phyloP scores from a whole-genome alignment of 164 flowering plant genomes.

The Hamamelis virginiana region DNA sequence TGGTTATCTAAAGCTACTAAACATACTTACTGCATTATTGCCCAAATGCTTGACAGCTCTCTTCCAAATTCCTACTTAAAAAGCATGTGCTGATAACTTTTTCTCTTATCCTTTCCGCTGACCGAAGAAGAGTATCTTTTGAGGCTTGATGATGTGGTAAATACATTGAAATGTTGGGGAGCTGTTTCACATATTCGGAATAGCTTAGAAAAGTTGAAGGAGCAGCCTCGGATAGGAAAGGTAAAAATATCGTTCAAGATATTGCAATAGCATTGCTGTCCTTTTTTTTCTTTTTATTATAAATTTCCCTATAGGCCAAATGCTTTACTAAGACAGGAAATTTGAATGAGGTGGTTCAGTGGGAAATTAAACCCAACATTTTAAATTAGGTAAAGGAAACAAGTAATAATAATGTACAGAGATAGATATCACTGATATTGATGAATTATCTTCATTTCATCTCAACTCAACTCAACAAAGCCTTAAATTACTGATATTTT shows the following conservation, averaged over 20 bases:
- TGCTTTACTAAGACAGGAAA: background rate
- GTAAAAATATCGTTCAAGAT: slow-evolving; percentile 30
- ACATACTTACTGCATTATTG: background rate
- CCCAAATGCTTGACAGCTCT: background rate
- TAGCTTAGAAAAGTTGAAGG: slow-evolving; percentile 78
- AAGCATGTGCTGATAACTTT: background rate
- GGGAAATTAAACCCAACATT: background rate
- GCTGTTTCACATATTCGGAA: slow-evolving; percentile 91
- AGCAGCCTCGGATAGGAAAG: slow-evolving; percentile 96
- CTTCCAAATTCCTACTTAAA: background rate
- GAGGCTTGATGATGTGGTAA: slow-evolving; percentile 96
- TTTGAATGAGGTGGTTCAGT: background rate
- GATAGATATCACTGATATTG: too few relatives aligned
- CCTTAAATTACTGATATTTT: too few relatives aligned
- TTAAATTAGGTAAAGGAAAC: background rate
- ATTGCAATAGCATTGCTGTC: background rate
- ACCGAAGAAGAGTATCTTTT: slow-evolving; percentile 93
- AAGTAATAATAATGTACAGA: too few relatives aligned
- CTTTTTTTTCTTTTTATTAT: too few relatives aligned
- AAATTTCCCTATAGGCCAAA: background rate
- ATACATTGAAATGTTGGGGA: slow-evolving; percentile 94
- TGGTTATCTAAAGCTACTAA: background rate
- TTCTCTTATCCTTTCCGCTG: slow-evolving; percentile 74
- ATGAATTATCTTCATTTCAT: too few relatives aligned
- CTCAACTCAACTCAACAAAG: too few relatives aligned